These are phyloP conservation scores for Bombardia bombarda DNA, from an alignment of 495 filamentous ascomycete species.

Conservation along the genomic window DNA sequence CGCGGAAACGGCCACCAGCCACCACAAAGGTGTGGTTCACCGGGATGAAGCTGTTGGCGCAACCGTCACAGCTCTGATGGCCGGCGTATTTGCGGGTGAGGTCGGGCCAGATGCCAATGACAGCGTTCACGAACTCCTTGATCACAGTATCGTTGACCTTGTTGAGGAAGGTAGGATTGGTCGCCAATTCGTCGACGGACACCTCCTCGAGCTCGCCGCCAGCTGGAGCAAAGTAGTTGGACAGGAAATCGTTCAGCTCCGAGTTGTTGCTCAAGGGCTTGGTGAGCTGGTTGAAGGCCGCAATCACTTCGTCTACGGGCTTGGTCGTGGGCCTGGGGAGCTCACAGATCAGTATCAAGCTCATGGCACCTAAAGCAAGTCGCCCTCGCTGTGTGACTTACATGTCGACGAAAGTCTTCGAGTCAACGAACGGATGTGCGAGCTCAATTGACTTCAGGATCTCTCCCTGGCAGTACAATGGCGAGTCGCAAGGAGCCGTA, in stretches of 20 bases:
- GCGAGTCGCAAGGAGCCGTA: constrained; percentile 40
- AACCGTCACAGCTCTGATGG: constrained; percentile 31
- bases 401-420: constrained; percentile 47
- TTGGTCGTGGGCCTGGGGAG: constrained; percentile 33
- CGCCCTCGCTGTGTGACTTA: constrained; percentile 18
- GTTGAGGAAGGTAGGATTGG: constrained; percentile 34
- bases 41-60: constrained; percentile 42
- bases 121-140: constrained; percentile 37
- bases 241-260: constrained; percentile 37
- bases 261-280: constrained; percentile 41
- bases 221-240: constrained; percentile 36
- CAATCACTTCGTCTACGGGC: constrained; percentile 36
- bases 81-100: constrained; percentile 38
- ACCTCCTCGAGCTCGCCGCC: constrained; percentile 40
- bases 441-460: constrained; percentile 40
- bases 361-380: neutral
- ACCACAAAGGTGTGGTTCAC: constrained; percentile 46
- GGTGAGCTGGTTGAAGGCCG: constrained; percentile 32
- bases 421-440: constrained; percentile 39
- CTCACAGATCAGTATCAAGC: neutral
- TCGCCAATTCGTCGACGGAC: constrained; percentile 27
- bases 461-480: constrained; percentile 42
- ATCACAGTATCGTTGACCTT: constrained; percentile 34
- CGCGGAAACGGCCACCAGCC: constrained; percentile 42
- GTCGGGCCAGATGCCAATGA: constrained; percentile 46